Conservation (phyloP, 1,139 yeast species). For the Eremothecium cymbalariae region DNA sequence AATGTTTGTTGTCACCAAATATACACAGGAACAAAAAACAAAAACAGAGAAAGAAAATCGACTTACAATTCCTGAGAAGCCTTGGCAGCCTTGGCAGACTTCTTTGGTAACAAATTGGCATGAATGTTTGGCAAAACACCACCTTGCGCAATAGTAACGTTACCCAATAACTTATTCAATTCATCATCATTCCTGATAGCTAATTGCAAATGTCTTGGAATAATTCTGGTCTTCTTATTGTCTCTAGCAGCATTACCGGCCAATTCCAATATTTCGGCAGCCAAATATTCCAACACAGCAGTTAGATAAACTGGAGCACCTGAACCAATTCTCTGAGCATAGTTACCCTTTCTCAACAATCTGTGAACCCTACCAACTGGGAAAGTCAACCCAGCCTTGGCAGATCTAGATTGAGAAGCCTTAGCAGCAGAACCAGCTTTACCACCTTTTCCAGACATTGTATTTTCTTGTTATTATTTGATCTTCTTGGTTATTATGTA, state of each 20-base stretch:
- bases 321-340: constrained; percentile 98
- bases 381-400: constrained; percentile 97
- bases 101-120: constrained; percentile 92
- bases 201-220: constrained; percentile 96
- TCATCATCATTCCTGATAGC: constrained; percentile 99
- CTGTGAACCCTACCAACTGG: constrained; percentile 99
- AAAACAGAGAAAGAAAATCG: no score
- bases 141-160: constrained; percentile 94
- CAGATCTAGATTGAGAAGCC: constrained; percentile 94
- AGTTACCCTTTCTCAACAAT: constrained; percentile 94
- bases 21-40: no score
- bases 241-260: constrained; percentile 99
- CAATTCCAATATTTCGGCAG: constrained; percentile 95
- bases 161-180: constrained; percentile 86
- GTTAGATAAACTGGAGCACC: constrained; percentile 96
- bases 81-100: constrained; percentile 67
- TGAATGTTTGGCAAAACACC: constrained; percentile 98
- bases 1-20: no score
- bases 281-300: constrained; percentile 90
- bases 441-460: constrained; percentile 98
- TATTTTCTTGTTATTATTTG: constrained; percentile 15
- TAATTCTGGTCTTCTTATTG: constrained; percentile 95
- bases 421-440: constrained; percentile 90
- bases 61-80: constrained; percentile 81
- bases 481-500: background rate